Evolutionary conservation across 169 alveolate species (phyloP), one percentile per base, ranked within the genome.

Genomic region (Plasmodium malariae): DNA sequence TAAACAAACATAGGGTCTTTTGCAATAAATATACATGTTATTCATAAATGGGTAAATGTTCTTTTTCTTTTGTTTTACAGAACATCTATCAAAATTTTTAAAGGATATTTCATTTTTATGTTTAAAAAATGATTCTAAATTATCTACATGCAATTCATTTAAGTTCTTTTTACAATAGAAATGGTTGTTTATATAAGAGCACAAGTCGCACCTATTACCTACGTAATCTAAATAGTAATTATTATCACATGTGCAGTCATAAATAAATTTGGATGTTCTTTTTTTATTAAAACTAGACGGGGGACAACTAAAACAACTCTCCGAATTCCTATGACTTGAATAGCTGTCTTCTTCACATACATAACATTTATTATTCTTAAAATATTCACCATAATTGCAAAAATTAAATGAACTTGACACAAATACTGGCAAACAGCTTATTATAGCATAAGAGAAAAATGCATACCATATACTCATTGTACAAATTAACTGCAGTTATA

Each of bases 271-370:
- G 17, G 76, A 69, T 26, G 78, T 21, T 24, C 43, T 69, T 62
- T 37, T 86, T 14, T 55, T 70, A 55, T 86, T 69, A 21, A 43
- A 55, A 73, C 92, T 86, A 30, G 78, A 59, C 3, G 86, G 71
- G 26, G 92, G 92, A 43, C 92, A 86, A 51, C 70, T 24, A 86
- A 86, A 86, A 51, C 92, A 86, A 12, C 70, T 48, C 43, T 86
- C 92, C n/a, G 92, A 9, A 71, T 86, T 86, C 30, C 45, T 86
- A 73, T 57, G 26, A 86, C 57, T 86, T 17, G 87, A 45, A 62
- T 86, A 86, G 0, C 30, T 68, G 45, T 86, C 62, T 62, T 62
- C 74, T 55, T 12, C 74, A 86, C 92, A 86, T 2, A 34, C 51
- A 37, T 69, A 68, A 54, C 92, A 86, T 55, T 30, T 70, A 49